Evolutionary conservation across 768 basidiomycete genomes (phyloP).

Genomic region (Psilocybe sp.): DNA sequence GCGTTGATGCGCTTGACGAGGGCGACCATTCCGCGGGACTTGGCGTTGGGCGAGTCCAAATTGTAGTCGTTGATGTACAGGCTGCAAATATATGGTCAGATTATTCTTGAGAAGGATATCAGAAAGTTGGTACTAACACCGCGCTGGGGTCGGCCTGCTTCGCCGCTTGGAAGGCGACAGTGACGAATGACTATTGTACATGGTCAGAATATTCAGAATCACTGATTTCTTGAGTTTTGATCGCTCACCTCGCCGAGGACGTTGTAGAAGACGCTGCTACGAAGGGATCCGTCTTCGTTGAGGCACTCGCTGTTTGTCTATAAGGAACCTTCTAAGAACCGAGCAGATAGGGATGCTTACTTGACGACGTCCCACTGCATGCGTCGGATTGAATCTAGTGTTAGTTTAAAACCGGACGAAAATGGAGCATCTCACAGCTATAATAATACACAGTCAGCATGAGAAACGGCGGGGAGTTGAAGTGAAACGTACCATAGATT

Average conservation of each 20-base stretch:
- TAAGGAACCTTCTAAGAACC: conserved; percentile 14
- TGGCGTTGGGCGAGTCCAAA: conserved; percentile 46
- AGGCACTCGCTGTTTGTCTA: conserved; percentile 37
- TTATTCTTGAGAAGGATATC: background rate
- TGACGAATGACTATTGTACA: conserved; percentile 37
- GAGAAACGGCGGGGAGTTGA: too few relatives aligned
- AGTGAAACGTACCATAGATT: conserved; percentile 30
- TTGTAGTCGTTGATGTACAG: conserved; percentile 47
- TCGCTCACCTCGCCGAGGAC: conserved; percentile 39
- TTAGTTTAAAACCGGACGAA: too few relatives aligned
- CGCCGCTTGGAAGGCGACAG: conserved; percentile 49
- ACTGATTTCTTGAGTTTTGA: too few relatives aligned
- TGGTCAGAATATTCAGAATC: background rate
- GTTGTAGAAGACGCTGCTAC: conserved; percentile 44
- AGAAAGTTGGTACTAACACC: conserved; percentile 25
- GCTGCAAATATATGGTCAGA: conserved; percentile 7
- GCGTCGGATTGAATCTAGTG: too few relatives aligned
- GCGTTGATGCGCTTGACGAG: conserved; percentile 42
- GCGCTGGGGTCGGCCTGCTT: conserved; percentile 44
- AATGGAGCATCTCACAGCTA: too few relatives aligned
- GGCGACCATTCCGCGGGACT: conserved; percentile 36
- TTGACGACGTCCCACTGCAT: conserved; percentile 42
- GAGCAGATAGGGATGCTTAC: conserved; percentile 18
- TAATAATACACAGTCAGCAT: too few relatives aligned
- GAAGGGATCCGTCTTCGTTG: conserved; percentile 48